Evolutionary conservation across 1,284 basidiomycete species (phyloP), one percentile per base, ranked within the genome.

Genomic region (Ganoderma sinense): DNA sequence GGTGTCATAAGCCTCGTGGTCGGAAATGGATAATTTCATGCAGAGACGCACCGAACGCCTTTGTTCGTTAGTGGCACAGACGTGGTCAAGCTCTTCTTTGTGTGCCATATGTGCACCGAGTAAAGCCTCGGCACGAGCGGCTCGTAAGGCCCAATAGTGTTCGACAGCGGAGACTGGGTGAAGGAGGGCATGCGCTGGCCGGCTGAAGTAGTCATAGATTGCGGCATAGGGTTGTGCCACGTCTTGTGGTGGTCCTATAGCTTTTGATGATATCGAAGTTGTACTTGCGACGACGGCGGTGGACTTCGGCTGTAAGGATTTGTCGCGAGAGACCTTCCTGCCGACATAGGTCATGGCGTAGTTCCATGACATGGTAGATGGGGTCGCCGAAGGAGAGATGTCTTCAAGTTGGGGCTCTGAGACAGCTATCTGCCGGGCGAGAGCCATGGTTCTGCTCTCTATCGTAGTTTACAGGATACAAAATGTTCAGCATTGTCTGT

Each of bases 101-200:
- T 90, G 87, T n/a, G 73, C 78, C 39, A 81, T 79, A 51, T 82
- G 83, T 20, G 84, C 85, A 0, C 82, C 78, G 3, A 91, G 81
- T 40, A 90, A 75, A 0, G 87, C 84, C 75, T 92, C 90, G 1
- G 90, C 90, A 4, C 86, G 84, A 29, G 89, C 71, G 0, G 90
- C 89, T 2, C 91, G 86, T 23, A 85, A 79, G 20, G 87, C 86
- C 90, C 89, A 91, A 74, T 89, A 89, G 68, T 85, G 86, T 70
- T 87, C 87, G 1, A 77, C 75, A 2, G 69, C 59, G 4, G 70
- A 66, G 2, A 75, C 64, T 3, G 69, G 62, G 8, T 65, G 65
- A 13, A 66, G 29, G 23, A 72, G 23, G 18, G 65, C 64, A 2
- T 72, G 62, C 1, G 62, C 33, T 0, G 69, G 62, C 2, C 56